Conservation (phyloP, 2,329 filamentous ascomycete species). For the Fusarium sp. region DNA sequence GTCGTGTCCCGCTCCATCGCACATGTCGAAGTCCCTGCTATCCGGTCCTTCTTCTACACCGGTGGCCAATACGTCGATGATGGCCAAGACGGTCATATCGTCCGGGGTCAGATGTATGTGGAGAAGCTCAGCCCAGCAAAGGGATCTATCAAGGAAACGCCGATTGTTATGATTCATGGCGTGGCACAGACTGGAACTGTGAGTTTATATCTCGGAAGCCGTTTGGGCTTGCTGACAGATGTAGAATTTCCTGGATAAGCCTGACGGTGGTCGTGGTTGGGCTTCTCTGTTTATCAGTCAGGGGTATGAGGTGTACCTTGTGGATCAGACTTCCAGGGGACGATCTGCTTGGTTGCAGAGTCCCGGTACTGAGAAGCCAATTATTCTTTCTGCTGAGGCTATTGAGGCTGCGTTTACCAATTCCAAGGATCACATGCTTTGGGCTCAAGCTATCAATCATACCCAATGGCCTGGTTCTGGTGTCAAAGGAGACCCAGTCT, state of each 20-base stretch:
- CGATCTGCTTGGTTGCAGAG: conserved; percentile 38
- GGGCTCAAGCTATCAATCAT: conserved; percentile 41
- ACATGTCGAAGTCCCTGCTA: conserved; percentile 24
- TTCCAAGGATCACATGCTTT: conserved; percentile 32
- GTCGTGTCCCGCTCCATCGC: background rate
- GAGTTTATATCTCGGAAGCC: conserved; percentile 5
- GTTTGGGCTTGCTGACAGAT: background rate
- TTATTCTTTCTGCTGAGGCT: conserved; percentile 31
- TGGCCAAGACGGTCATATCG: conserved; percentile 35
- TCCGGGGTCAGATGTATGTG: conserved; percentile 44
- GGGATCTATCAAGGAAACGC: conserved; percentile 24
- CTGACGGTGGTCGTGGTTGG: conserved; percentile 41
- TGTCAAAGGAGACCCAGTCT: conserved; percentile 27
- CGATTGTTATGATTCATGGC: conserved; percentile 43
- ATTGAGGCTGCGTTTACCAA: conserved; percentile 40
- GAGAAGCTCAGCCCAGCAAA: conserved; percentile 34
- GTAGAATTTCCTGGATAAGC: conserved; percentile 45
- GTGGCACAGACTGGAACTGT: conserved; percentile 42
- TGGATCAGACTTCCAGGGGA: conserved; percentile 42
- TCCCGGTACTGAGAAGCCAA: conserved; percentile 17
- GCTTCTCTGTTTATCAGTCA: conserved; percentile 38
- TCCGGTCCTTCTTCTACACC: conserved; percentile 38
- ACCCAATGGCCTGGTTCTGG: conserved; percentile 43
- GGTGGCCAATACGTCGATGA: conserved; percentile 40
- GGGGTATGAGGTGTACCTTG: conserved; percentile 43